Percentiles rank a stretch among this genome's conserved stretches.
These are phyloP conservation scores for Monocercomonoides exilis DNA, from an alignment of 78 protist genomes.

Conservation along the genomic window DNA sequence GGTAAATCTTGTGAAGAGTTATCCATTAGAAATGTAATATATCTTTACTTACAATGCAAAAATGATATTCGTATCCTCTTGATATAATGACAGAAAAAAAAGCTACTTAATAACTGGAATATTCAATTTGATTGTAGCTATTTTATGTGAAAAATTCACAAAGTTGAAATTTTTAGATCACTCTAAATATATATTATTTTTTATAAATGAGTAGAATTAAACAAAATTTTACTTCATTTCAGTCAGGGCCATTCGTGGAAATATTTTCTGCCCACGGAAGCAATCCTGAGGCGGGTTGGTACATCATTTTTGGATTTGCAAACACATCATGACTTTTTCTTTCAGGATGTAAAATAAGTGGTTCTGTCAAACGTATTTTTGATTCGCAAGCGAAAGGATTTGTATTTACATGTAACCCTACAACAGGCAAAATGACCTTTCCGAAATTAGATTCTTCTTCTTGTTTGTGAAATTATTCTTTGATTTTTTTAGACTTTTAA, in stretches of 20 bases:
- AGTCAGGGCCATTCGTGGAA: neutral
- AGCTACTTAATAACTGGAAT: no score
- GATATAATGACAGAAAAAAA: no score
- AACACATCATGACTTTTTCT: no score
- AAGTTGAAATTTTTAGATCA: no score
- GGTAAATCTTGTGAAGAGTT: no score
- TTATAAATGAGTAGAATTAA: no score
- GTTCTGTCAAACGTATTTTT: neutral
- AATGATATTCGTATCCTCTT: no score
- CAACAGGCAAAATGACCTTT: neutral
- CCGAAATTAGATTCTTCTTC: neutral
- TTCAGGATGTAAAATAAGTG: neutral
- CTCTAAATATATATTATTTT: no score
- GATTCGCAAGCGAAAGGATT: neutral
- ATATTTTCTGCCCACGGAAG: neutral
- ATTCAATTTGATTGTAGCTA: no score
- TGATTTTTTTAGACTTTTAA: neutral
- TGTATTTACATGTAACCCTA: neutral
- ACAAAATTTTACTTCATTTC: neutral
- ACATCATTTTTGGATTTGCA: neutral
- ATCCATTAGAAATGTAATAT: no score
- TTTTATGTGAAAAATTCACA: no score
- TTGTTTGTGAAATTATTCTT: neutral
- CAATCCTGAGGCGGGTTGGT: neutral
- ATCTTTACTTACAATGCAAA: no score